Conservation (phyloP, 441 rosid genomes). For the Gossypium davidsonii region DNA sequence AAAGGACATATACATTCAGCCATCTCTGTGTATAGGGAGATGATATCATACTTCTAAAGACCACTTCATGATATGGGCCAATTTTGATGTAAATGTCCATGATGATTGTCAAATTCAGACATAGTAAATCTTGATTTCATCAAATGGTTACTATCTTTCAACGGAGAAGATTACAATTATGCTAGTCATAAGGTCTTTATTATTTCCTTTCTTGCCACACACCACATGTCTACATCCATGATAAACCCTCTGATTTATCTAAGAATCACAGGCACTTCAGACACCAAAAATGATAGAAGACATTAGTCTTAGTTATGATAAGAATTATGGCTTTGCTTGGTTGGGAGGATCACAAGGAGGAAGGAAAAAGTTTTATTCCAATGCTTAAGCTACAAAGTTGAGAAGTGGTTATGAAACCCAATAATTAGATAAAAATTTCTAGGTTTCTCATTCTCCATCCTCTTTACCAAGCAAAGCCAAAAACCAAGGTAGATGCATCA, state of each 20-base stretch:
- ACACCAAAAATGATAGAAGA: background rate
- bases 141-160: background rate
- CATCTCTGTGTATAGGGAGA: background rate
- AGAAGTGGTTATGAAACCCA: background rate
- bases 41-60: background rate
- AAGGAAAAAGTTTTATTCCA: background rate
- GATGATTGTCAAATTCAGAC: background rate
- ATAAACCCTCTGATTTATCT: background rate
- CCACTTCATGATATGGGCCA: background rate
- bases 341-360: background rate
- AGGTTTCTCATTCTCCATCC: background rate
- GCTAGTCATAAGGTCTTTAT: background rate
- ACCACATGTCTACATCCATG: background rate
- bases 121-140: background rate
- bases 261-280: background rate
- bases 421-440: background rate
- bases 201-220: background rate
- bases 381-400: background rate
- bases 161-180: background rate
- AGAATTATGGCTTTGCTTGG: background rate
- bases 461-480: background rate
- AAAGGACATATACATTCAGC: background rate
- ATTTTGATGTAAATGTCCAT: background rate
- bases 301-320: background rate
- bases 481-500: background rate